Evolutionary conservation across 805 yeast genomes (phyloP).

Genomic region (Wickerhamomyces subpelliculosus): DNA sequence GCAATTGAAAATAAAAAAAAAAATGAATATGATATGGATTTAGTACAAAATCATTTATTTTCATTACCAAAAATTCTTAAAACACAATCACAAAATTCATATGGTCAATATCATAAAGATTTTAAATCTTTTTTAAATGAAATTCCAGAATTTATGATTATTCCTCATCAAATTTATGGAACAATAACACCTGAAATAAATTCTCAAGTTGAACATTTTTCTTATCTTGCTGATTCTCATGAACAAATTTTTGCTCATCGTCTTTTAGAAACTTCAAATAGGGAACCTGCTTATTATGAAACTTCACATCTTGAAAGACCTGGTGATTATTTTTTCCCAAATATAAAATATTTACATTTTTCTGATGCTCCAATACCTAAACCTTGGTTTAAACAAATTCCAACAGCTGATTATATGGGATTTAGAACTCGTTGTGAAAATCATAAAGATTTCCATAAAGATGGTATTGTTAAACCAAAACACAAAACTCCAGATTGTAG

Average conservation of each 20-base stretch:
- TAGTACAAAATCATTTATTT: slow-evolving; percentile 34
- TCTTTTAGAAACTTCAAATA: slow-evolving; percentile 4
- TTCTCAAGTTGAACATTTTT: slow-evolving; percentile 28
- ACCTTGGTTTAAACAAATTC: slow-evolving; percentile 42
- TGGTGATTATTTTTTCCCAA: slow-evolving; percentile 16
- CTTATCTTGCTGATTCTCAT: slow-evolving; percentile 37
- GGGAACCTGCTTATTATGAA: slow-evolving; percentile 15
- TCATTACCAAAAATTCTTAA: slow-evolving; percentile 14
- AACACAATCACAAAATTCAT: slow-evolving; percentile 4
- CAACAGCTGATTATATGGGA: slow-evolving; percentile 7
- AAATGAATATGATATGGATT: slow-evolving; percentile 50
- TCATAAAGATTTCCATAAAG: slow-evolving; percentile 8
- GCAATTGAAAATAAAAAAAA: slow-evolving; percentile 20
- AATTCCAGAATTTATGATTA: slow-evolving; percentile 24
- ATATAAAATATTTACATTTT: slow-evolving; percentile 48
- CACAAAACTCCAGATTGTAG: slow-evolving; percentile 12
- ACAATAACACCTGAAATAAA: slow-evolving; percentile 44
- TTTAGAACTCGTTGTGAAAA: slow-evolving; percentile 11
- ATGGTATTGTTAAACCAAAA: slow-evolving; percentile 3
- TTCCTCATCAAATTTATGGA: slow-evolving; percentile 49
- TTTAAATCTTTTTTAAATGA: slow-evolving; percentile 8
- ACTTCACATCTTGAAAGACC: slow-evolving; percentile 7
- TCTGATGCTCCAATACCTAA: slow-evolving; percentile 62
- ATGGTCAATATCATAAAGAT: not conserved
- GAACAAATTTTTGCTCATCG: slow-evolving; percentile 29